These are phyloP conservation scores for Boletus fagicola DNA, from an alignment of 768 basidiomycete genomes.

Conservation along the genomic window DNA sequence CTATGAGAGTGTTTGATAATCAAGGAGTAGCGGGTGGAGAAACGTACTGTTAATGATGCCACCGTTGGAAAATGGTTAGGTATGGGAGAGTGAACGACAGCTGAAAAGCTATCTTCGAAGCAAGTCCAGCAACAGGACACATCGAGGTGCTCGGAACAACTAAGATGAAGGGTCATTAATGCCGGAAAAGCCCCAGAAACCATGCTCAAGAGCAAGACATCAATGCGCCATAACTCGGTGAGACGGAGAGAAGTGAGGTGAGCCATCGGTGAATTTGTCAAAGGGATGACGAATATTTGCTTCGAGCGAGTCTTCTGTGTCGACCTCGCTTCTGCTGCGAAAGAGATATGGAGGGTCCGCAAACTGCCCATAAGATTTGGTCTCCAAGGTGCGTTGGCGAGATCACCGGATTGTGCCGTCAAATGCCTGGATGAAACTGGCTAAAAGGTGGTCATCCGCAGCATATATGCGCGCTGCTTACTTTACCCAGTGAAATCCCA, in stretches of 20 bases:
- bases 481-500: slow-evolving; percentile 48
- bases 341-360: slow-evolving; percentile 40
- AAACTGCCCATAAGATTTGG: slow-evolving; percentile 36
- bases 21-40: neutral
- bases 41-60: slow-evolving; percentile 51
- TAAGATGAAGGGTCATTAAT: slow-evolving; percentile 51
- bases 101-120: slow-evolving; percentile 57
- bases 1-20: slow-evolving; percentile 30
- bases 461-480: slow-evolving; percentile 34
- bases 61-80: slow-evolving; percentile 47
- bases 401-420: slow-evolving; percentile 15
- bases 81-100: slow-evolving; percentile 61
- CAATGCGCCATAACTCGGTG: slow-evolving; percentile 56
- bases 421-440: slow-evolving; percentile 18
- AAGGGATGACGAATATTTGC: slow-evolving; percentile 33
- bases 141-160: slow-evolving; percentile 58
- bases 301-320: slow-evolving; percentile 42
- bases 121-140: slow-evolving; percentile 61
- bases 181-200: slow-evolving; percentile 47
- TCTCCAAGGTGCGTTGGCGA: slow-evolving; percentile 26
- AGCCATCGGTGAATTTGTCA: slow-evolving; percentile 26
- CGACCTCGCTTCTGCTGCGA: slow-evolving; percentile 41
- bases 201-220: slow-evolving; percentile 43
- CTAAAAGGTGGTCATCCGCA: neutral
- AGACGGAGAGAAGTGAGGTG: slow-evolving; percentile 50